Conservation (phyloP, 1,284 basidiomycete genomes). For the Cryptococcus maquisensis region DNA sequence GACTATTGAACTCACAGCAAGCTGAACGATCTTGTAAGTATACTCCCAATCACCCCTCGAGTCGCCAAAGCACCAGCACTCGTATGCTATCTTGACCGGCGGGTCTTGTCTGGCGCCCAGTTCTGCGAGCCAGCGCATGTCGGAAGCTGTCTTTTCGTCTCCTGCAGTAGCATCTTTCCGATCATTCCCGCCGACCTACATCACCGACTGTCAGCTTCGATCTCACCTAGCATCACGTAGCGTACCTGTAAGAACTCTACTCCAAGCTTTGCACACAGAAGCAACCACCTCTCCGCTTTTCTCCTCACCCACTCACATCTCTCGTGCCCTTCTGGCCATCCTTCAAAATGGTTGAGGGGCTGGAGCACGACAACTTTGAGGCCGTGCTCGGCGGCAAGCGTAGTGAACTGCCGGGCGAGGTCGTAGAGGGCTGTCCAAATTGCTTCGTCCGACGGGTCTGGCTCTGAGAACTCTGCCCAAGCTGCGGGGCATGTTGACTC, state of each 20-base stretch:
- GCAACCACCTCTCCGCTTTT: slow-evolving; percentile 16
- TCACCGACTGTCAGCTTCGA: too few species aligned
- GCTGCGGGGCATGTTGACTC: slow-evolving; percentile 6
- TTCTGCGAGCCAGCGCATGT: slow-evolving; percentile 20
- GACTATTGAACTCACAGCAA: slow-evolving; percentile 6
- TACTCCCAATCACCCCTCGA: slow-evolving; percentile 14
- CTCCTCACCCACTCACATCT: slow-evolving; percentile 5
- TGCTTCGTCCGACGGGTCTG: slow-evolving; percentile 9
- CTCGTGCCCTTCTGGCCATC: slow-evolving; percentile 7
- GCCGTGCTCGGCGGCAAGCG: slow-evolving; percentile 4
- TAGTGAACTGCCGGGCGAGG: slow-evolving; percentile 5
- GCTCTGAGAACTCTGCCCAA: slow-evolving; percentile 11
- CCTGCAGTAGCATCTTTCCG: slow-evolving; percentile 7
- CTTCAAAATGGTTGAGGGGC: slow-evolving; percentile 14
- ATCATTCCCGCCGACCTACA: slow-evolving; percentile 21
- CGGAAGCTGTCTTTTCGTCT: slow-evolving; percentile 8
- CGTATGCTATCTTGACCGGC: not conserved
- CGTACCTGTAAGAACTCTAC: slow-evolving; percentile 15
- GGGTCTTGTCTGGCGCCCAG: slow-evolving; percentile 5
- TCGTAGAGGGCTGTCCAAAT: slow-evolving; percentile 14
- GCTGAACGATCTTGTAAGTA: slow-evolving; percentile 16
- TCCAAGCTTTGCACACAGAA: slow-evolving; percentile 9
- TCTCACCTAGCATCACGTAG: too few species aligned
- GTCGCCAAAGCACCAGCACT: slow-evolving; percentile 21
- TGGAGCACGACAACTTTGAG: slow-evolving; percentile 13